Evolutionary conservation across 495 filamentous ascomycete genomes (phyloP).

Genomic region (Astrothelium subdiscretum): DNA sequence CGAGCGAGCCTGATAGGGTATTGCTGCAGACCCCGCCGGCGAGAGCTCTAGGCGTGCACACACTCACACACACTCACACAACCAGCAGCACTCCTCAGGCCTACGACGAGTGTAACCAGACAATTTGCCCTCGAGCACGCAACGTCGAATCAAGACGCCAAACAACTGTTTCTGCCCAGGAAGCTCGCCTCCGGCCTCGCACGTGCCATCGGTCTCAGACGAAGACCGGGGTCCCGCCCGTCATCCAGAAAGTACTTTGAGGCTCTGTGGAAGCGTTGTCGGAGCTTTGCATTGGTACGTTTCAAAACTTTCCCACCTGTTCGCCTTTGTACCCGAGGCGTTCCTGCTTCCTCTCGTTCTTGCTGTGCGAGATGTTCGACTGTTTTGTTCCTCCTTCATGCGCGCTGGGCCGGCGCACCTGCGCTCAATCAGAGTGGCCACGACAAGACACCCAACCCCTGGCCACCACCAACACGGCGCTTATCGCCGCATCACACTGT

Average conservation of each 20-base stretch:
- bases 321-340: background rate
- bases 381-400: background rate
- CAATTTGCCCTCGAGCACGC: background rate
- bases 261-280: background rate
- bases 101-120: background rate
- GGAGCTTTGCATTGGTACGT: background rate
- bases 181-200: background rate
- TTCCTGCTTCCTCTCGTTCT: background rate
- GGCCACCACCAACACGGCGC: background rate
- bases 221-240: background rate
- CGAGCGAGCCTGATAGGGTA: background rate
- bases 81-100: background rate
- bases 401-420: background rate
- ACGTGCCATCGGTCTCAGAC: background rate
- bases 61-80: too few relatives aligned
- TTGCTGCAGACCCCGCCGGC: background rate
- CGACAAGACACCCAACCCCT: background rate
- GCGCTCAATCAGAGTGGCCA: background rate
- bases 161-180: background rate
- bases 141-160: background rate
- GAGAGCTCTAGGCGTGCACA: too few relatives aligned
- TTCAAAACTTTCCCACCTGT: background rate
- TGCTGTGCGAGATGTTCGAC: background rate
- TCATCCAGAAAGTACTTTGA: background rate
- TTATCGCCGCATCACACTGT: background rate